Base-by-base conservation (phyloP, 306 rosid genomes). In the Medicago lupulina region DNA sequence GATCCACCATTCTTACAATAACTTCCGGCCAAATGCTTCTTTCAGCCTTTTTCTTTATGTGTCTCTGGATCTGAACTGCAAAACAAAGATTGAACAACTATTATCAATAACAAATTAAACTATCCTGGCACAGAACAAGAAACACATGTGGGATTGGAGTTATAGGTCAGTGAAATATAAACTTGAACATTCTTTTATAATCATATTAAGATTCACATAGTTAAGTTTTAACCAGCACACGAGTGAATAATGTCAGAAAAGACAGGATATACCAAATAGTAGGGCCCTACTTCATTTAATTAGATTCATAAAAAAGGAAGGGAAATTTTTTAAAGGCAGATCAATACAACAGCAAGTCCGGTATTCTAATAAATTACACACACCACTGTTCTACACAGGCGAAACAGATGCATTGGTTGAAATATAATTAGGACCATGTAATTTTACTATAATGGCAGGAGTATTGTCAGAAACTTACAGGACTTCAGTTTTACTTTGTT, bases 1-100 rank as follows among this genome's bases (percentile, higher is more conserved):
- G 90, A 86, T 86, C 93, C 83, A 88, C 87, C 80, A 77, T 76
- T 84, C 85, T 82, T 83, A 80, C 85, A 86, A 79, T 75, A 71
- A 77, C 90, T 76, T 43, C 84, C 86, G 88, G 82, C 85, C 86
- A 82, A 76, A 74, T 74, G 87, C 90, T 81, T 85, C 81, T 65
- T 82, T 77, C 67, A 66, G 79, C 84, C 84, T 84, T 75, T 85
- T 85, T 76, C 83, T 80, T 66, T 83, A 54, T 77, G 81, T 79
- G 75, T 81, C 76, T 77, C 77, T 73, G 71, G 73, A 78, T 80
- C 76, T 39, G 73, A 75, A 75, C 87, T 91, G 67, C 88, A 85
- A 55, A 63, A 73, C 88, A 85, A 55, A 63, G 76, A 83, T 81
- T 62, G 54, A 81, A 80, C 76, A 80, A 9, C 63, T 31, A 47